Evolutionary conservation across 2,329 filamentous ascomycete species (phyloP).

Genomic region (Ceratocystis albifundus): DNA sequence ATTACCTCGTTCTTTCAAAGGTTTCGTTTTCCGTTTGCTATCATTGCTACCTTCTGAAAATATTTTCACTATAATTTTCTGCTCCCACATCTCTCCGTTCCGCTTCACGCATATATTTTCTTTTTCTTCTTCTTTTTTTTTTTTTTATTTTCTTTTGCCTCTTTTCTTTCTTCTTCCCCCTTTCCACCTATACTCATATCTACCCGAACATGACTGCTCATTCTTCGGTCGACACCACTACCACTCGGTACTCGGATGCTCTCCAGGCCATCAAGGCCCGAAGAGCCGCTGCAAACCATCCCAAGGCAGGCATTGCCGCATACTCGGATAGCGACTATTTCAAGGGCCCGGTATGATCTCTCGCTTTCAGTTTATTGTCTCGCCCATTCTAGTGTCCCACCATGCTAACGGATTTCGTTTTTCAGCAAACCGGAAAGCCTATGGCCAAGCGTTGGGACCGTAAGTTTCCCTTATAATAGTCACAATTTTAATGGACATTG

Average conservation of each 20-base stretch:
- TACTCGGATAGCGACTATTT: constrained; percentile 71
- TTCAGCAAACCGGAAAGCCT: constrained; percentile 47
- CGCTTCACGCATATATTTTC: not conserved
- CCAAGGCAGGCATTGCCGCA: constrained; percentile 66
- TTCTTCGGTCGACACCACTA: constrained; percentile 11
- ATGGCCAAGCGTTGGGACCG: constrained; percentile 75
- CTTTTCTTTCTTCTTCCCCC: not conserved
- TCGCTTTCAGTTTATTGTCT: constrained; percentile 16
- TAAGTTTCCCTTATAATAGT: constrained; percentile 38
- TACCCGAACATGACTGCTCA: constrained; percentile 12
- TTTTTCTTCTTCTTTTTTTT: not conserved
- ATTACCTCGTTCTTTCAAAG: not conserved
- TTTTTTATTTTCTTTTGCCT: not conserved
- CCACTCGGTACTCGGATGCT: constrained; percentile 20
- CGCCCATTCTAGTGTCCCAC: not conserved
- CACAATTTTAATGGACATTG: too few species aligned
- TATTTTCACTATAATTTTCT: not conserved
- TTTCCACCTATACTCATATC: not conserved
- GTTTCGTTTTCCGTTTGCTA: not conserved
- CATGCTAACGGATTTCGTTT: not conserved
- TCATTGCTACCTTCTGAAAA: constrained; percentile 1
- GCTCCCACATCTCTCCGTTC: not conserved
- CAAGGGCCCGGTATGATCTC: constrained; percentile 52
- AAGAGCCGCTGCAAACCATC: constrained; percentile 57
- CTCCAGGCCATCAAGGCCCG: constrained; percentile 55